phyloP scores from a whole-genome alignment of 2,329 filamentous ascomycete species.

The Paracamarosporium sp. region DNA sequence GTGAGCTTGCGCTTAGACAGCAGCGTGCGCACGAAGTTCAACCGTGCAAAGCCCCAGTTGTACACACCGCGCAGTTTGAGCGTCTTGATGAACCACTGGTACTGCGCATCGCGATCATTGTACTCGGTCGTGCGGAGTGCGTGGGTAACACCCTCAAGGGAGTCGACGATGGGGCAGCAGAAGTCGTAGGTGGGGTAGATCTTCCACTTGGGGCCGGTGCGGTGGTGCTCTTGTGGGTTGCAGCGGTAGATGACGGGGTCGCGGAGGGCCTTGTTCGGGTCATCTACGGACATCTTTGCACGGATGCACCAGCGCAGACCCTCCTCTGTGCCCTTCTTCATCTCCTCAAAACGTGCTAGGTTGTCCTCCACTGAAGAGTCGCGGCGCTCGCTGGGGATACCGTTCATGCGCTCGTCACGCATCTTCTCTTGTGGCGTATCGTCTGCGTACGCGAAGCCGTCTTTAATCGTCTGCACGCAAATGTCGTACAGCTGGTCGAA shows the following conservation, averaged over 20 bases:
- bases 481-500: conserved; percentile 91
- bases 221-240: conserved; percentile 76
- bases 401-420: conserved; percentile 82
- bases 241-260: conserved; percentile 98
- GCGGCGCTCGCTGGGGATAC: conserved; percentile 80
- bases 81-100: conserved; percentile 82
- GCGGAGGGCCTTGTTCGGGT: conserved; percentile 93
- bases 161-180: conserved; percentile 82
- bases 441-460: conserved; percentile 90
- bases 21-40: conserved; percentile 85
- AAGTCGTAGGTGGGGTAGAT: conserved; percentile 90
- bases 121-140: conserved; percentile 86
- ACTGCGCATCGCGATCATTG: conserved; percentile 84
- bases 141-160: conserved; percentile 81
- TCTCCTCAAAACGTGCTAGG: conserved; percentile 85
- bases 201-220: conserved; percentile 81
- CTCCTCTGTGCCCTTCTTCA: conserved; percentile 84
- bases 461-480: conserved; percentile 82
- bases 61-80: conserved; percentile 77
- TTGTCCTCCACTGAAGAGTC: conserved; percentile 83
- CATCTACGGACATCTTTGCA: conserved; percentile 89
- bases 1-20: conserved; percentile 87
- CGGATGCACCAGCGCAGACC: conserved; percentile 89
- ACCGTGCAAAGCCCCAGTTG: conserved; percentile 84
- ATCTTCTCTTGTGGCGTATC: conserved; percentile 91